Evolutionary conservation across 768 basidiomycete species (phyloP).

Genomic region (Leccinum truebloodii): DNA sequence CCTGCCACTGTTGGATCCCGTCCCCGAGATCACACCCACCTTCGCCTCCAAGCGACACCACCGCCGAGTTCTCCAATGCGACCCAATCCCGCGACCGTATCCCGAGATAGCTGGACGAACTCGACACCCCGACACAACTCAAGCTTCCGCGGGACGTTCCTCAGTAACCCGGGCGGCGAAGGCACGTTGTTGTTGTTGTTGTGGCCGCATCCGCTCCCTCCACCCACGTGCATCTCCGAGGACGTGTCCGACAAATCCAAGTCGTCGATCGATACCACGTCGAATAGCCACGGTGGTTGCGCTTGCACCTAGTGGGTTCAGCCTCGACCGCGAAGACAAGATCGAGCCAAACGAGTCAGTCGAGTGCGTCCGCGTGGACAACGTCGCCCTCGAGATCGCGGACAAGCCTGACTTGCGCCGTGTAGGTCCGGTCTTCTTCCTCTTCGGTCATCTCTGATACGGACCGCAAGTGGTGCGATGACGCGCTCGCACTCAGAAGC

Average conservation of each 20-base stretch:
- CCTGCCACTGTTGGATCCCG: constrained; percentile 77
- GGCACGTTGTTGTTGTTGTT: constrained; percentile 28
- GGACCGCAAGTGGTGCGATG: no score
- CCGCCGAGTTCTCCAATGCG: constrained; percentile 42
- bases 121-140: constrained; percentile 81
- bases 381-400: no score
- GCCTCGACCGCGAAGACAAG: constrained; percentile 26
- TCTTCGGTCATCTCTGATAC: no score
- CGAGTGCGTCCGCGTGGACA: constrained; percentile 26
- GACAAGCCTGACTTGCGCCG: no score
- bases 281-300: constrained; percentile 57
- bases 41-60: constrained; percentile 39
- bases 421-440: no score
- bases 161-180: constrained; percentile 54
- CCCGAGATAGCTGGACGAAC: constrained; percentile 69
- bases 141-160: constrained; percentile 55
- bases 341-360: constrained; percentile 27
- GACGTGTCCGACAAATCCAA: constrained; percentile 77
- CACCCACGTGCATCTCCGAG: constrained; percentile 48
- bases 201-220: not conserved
- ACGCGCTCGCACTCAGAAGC: no score
- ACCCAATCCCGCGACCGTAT: constrained; percentile 63
- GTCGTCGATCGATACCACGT: constrained; percentile 78
- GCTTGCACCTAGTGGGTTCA: constrained; percentile 34
- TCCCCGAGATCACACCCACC: constrained; percentile 16